Evolutionary conservation across 1,284 basidiomycete genomes (phyloP), one percentile per base, ranked within the genome.

Genomic region (Cerrena zonata): DNA sequence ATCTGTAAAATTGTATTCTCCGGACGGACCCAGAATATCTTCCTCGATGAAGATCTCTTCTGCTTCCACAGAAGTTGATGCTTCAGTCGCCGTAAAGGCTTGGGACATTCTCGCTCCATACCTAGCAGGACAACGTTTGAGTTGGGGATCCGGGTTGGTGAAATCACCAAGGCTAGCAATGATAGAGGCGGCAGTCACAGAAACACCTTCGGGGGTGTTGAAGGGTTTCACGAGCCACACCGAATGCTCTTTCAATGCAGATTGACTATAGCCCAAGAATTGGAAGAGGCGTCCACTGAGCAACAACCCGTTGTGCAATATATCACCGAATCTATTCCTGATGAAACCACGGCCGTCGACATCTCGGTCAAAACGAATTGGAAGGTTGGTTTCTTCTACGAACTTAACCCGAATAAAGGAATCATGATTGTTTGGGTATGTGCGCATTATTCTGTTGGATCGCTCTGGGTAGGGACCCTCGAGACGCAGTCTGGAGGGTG

Each of bases 341-440:
- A 89, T 66, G 56, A 84, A 79, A 13, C 11, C 13, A 69, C 61
- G 4, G 80, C 13, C 80, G 19, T 42, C 40, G 10, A 62, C 77
- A 34, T 77, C 75, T 5, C 76, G 70, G 56, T 78, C 76, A 79
- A 82, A 86, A 19, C 80, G 73, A 55, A 82, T 84, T 46, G 75
- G 69, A 11, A 82, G 67, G 38, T 74, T 73, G 60, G 87, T 80
- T 65, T 90, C 89, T 45, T 91, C 89, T 12, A 78, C 74, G 57
- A 91, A 89, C 51, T 84, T 77, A 25, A 91, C 88, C n/a, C 88
- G 81, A 25, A 91, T 60, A 61, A 91, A 91, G 58, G 77, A 66
- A 25, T 82, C 73, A 34, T 79, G 70, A 49, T 76, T 65, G 18
- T 74, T 74, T 45, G 64, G 60, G 56, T 78, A 87, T 55, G 71